Percentiles rank a stretch among this genome's conserved stretches.
phyloP scores from a whole-genome alignment of 78 protist genomes.

The Dictyostelium purpureum region DNA sequence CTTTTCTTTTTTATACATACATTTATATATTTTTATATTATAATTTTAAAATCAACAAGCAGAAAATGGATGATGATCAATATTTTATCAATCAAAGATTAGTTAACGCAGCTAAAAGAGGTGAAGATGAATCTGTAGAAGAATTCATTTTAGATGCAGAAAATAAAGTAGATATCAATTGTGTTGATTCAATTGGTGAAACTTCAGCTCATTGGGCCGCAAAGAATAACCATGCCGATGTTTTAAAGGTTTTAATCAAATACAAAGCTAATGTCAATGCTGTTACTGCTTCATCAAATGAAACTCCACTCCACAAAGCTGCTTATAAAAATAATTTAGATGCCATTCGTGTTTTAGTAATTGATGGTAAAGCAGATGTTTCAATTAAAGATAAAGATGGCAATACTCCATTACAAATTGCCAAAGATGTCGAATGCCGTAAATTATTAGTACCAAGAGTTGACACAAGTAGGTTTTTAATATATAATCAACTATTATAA shows the following conservation, averaged over 20 bases:
- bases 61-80: slow-evolving; percentile 37
- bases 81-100: slow-evolving; percentile 44
- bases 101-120: slow-evolving; percentile 74
- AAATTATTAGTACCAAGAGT: slow-evolving; percentile 52
- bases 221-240: slow-evolving; percentile 33
- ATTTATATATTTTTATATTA: not conserved
- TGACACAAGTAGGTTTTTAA: slow-evolving; percentile 39
- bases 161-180: slow-evolving; percentile 42
- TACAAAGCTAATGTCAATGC: slow-evolving; percentile 36
- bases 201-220: slow-evolving; percentile 65
- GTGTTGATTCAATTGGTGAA: slow-evolving; percentile 45
- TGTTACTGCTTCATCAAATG: not conserved
- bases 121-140: slow-evolving; percentile 61
- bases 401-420: slow-evolving; percentile 40
- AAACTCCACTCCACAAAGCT: slow-evolving; percentile 54
- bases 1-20: not conserved
- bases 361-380: slow-evolving; percentile 9
- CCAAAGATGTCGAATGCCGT: slow-evolving; percentile 65
- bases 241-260: slow-evolving; percentile 30
- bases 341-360: slow-evolving; percentile 13
- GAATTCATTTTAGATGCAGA: slow-evolving; percentile 35
- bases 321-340: slow-evolving; percentile 55
- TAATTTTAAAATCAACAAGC: not conserved
- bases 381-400: slow-evolving; percentile 34
- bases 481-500: not conserved